Evolutionary conservation across 768 basidiomycete genomes (phyloP).

Genomic region (Rhizopogon vulgaris): DNA sequence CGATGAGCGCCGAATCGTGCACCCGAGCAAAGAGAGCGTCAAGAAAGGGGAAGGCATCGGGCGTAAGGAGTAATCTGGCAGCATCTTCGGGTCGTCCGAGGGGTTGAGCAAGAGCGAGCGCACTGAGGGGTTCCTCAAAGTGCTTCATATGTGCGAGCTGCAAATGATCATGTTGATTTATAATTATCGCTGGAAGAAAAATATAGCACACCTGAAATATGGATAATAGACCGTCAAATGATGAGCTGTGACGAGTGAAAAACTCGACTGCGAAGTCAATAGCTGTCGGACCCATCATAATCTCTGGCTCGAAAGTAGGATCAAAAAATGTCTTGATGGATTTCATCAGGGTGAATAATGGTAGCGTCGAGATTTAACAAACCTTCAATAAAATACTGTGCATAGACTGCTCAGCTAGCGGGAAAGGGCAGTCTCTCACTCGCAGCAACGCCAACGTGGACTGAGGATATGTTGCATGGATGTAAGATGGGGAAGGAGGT

Average conservation of each 20-base stretch:
- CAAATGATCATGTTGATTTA: not conserved
- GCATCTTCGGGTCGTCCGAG: slow-evolving; percentile 1
- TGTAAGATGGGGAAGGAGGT: slow-evolving; percentile 46
- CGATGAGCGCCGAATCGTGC: slow-evolving; percentile 13
- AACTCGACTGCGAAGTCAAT: slow-evolving; percentile 56
- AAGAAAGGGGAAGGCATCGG: slow-evolving; percentile 27
- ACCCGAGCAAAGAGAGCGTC: slow-evolving; percentile 33
- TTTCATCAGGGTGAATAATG: not conserved
- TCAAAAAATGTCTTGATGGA: slow-evolving; percentile 58
- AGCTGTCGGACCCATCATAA: slow-evolving; percentile 54
- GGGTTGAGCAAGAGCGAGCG: slow-evolving; percentile 15
- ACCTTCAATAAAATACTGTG: slow-evolving; percentile 55
- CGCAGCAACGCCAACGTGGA: slow-evolving; percentile 54
- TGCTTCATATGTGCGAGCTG: slow-evolving; percentile 68
- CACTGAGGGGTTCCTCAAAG: slow-evolving; percentile 54
- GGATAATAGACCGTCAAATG: slow-evolving; percentile 50
- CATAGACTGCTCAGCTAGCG: slow-evolving; percentile 41
- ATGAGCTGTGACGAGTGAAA: slow-evolving; percentile 48
- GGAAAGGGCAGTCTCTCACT: slow-evolving; percentile 44
- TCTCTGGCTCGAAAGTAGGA: slow-evolving; percentile 47
- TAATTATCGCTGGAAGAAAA: not conserved
- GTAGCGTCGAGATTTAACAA: not conserved
- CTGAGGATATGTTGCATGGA: slow-evolving; percentile 55
- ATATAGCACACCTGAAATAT: slow-evolving; percentile 50
- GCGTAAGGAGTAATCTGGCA: slow-evolving; percentile 9